These are phyloP conservation scores for Aspergillus persii DNA, from an alignment of 2,329 filamentous ascomycete genomes.

Conservation along the genomic window DNA sequence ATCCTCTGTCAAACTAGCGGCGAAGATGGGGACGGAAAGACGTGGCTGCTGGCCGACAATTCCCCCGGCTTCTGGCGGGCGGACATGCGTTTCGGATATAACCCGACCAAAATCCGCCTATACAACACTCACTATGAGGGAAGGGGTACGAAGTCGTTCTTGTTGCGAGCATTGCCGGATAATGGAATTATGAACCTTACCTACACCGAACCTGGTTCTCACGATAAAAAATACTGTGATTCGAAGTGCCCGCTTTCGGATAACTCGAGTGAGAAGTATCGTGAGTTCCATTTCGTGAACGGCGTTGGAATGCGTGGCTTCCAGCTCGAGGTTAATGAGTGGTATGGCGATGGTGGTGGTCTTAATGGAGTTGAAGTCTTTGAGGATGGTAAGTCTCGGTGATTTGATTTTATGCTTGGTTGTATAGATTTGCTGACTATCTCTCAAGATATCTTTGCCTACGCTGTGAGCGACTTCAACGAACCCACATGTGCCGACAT, in stretches of 20 bases:
- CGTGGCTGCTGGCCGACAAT: slow-evolving; percentile 77
- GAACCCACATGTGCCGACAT: slow-evolving; percentile 75
- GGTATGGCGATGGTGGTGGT: slow-evolving; percentile 82
- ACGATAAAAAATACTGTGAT: slow-evolving; percentile 70
- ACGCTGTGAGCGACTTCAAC: slow-evolving; percentile 84
- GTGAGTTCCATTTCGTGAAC: slow-evolving; percentile 93
- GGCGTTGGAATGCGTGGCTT: slow-evolving; percentile 83
- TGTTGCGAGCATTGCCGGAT: slow-evolving; percentile 79
- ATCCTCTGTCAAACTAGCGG: slow-evolving; percentile 76
- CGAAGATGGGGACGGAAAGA: slow-evolving; percentile 67
- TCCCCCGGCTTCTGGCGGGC: slow-evolving; percentile 80
- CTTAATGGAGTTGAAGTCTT: slow-evolving; percentile 84
- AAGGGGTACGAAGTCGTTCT: slow-evolving; percentile 82
- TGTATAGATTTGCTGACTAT: slow-evolving; percentile 13
- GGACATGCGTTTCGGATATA: slow-evolving; percentile 76
- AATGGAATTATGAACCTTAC: slow-evolving; percentile 96
- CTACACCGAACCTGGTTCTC: slow-evolving; percentile 73
- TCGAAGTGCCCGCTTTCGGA: slow-evolving; percentile 79
- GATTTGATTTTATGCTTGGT: background rate
- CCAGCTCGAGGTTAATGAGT: slow-evolving; percentile 78
- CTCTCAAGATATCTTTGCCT: slow-evolving; percentile 69
- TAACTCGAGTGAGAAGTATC: slow-evolving; percentile 63
- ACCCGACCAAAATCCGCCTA: slow-evolving; percentile 80
- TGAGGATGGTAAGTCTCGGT: slow-evolving; percentile 58
- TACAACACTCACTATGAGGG: slow-evolving; percentile 84